Conservation (phyloP, 2,329 filamentous ascomycete species). For the Venturia nashicola region DNA sequence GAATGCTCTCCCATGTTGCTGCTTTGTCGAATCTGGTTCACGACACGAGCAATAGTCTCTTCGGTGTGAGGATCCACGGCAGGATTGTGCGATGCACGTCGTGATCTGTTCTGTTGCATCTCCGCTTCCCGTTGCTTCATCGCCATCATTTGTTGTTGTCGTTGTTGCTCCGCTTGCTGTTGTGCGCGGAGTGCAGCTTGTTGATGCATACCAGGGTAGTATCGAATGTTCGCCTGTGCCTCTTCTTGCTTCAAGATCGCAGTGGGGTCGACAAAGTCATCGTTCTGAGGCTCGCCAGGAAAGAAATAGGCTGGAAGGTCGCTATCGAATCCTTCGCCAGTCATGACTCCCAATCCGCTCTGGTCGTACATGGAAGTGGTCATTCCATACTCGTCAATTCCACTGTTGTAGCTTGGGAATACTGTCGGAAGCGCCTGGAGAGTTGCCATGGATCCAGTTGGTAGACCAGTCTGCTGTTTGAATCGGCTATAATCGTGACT, state of each 20-base stretch:
- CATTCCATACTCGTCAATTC: conserved; percentile 47
- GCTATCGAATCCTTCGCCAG: conserved; percentile 3
- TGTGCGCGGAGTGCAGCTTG: conserved; percentile 59
- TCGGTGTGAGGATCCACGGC: conserved; percentile 43
- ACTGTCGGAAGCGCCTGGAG: conserved; percentile 53
- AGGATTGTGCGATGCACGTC: conserved; percentile 19
- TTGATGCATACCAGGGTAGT: conserved; percentile 90
- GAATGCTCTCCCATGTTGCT: conserved; percentile 47
- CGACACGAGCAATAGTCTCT: conserved; percentile 84
- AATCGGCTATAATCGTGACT: conserved; percentile 94
- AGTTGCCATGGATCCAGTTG: conserved; percentile 68
- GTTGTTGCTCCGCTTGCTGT: conserved; percentile 58
- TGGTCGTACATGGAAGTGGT: conserved; percentile 36
- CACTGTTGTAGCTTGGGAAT: conserved; percentile 49
- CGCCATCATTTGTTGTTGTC: conserved; percentile 23
- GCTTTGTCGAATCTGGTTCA: conserved; percentile 79
- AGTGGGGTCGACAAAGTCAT: conserved; percentile 62
- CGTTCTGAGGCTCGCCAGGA: conserved; percentile 27
- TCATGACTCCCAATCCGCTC: conserved; percentile 8
- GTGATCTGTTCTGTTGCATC: conserved; percentile 16
- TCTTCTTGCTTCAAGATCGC: conserved; percentile 53
- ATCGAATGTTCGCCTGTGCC: conserved; percentile 48
- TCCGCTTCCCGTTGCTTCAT: conserved; percentile 44
- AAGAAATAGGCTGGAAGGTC: conserved; percentile 44
- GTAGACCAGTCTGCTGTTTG: conserved; percentile 88